Conservation (phyloP, 2,329 filamentous ascomycete genomes). For the Fusarium sororula region DNA sequence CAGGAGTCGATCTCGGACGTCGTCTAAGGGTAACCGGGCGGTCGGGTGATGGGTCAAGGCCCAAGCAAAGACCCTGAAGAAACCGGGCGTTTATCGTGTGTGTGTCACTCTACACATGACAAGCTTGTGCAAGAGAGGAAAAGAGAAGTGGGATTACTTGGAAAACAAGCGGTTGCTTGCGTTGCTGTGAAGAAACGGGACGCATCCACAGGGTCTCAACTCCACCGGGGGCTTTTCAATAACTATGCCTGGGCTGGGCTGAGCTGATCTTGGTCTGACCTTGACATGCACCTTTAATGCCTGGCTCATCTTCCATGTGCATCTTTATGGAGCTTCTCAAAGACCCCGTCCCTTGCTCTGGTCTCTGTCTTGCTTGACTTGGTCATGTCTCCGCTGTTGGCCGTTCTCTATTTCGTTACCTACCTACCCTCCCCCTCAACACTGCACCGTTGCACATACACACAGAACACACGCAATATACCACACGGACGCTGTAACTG, state of each 20-base stretch:
- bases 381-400: conserved; percentile 15
- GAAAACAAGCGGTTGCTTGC: conserved; percentile 15
- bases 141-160: conserved; percentile 10
- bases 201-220: conserved; percentile 21
- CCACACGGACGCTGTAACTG: conserved; percentile 32
- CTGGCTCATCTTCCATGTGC: conserved; percentile 2
- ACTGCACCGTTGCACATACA: conserved; percentile 22
- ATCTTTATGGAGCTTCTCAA: conserved; percentile 20
- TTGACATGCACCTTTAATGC: conserved; percentile 25
- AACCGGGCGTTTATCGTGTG: conserved; percentile 29
- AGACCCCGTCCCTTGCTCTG: conserved; percentile 21
- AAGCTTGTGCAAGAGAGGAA: conserved; percentile 10
- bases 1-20: conserved; percentile 34
- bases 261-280: conserved; percentile 29
- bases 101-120: conserved; percentile 35
- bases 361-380: conserved; percentile 3
- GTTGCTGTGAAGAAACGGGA: conserved; percentile 12
- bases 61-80: conserved; percentile 25
- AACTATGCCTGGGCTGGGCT: conserved; percentile 5
- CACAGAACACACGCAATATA: conserved; percentile 31
- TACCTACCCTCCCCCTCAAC: conserved; percentile 23
- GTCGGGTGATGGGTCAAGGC: conserved; percentile 35
- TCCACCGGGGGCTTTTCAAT: conserved; percentile 20
- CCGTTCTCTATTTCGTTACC: conserved; percentile 19
- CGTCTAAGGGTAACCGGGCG: conserved; percentile 10